Conservation (phyloP, 78 protist genomes). For the Andalucia godoyi region DNA sequence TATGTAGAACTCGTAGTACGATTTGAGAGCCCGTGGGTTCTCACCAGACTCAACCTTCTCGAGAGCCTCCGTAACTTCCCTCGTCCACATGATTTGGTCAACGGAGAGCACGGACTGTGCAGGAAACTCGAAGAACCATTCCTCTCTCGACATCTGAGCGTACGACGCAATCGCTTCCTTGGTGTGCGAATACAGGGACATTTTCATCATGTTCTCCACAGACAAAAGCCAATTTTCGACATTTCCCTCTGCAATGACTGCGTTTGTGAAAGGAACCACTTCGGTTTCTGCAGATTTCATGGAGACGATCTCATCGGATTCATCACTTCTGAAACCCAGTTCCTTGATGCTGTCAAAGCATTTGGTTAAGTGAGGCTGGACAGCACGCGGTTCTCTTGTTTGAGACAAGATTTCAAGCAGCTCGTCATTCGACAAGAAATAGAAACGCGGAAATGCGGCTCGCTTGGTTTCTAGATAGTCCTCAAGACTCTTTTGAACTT, state of each 20-base stretch:
- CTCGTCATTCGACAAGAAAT: slow-evolving; percentile 73
- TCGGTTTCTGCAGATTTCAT: slow-evolving; percentile 56
- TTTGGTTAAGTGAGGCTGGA: slow-evolving; percentile 59
- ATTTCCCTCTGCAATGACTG: slow-evolving; percentile 30
- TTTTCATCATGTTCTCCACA: slow-evolving; percentile 44
- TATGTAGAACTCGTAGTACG: slow-evolving; percentile 7
- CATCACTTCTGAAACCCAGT: slow-evolving; percentile 27
- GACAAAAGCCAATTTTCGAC: slow-evolving; percentile 55
- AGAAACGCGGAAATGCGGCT: slow-evolving; percentile 60
- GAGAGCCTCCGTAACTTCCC: slow-evolving; percentile 19
- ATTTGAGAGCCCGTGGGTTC: not conserved
- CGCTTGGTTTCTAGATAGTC: slow-evolving; percentile 75
- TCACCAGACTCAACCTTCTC: not conserved
- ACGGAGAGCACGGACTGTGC: slow-evolving; percentile 53
- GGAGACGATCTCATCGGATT: slow-evolving; percentile 12
- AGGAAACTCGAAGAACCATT: slow-evolving; percentile 61
- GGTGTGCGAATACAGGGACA: not conserved
- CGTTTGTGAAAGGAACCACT: slow-evolving; percentile 19
- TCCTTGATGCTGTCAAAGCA: slow-evolving; percentile 32
- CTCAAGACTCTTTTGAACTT: slow-evolving; percentile 60
- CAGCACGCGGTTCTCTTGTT: slow-evolving; percentile 45
- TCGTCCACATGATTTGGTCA: slow-evolving; percentile 41
- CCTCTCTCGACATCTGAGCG: slow-evolving; percentile 7
- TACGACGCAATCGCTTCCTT: not conserved
- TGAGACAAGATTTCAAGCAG: slow-evolving; percentile 63